Evolutionary conservation across 768 basidiomycete genomes (phyloP).

Genomic region (Termitomyces titanicus): DNA sequence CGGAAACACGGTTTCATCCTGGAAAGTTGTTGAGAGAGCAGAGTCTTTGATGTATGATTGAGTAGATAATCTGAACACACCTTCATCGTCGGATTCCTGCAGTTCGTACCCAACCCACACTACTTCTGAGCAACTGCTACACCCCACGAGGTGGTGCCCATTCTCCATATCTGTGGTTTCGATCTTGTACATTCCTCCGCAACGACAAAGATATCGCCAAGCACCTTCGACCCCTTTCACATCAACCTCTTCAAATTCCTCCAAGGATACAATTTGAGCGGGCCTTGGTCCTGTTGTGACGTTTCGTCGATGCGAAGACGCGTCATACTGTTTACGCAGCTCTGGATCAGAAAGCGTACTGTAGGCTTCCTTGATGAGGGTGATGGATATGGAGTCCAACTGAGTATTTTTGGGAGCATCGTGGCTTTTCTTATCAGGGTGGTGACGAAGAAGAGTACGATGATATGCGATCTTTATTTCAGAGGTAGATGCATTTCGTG

Average conservation of each 20-base stretch:
- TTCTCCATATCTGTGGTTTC: slow-evolving; percentile 57
- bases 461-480: slow-evolving; percentile 73
- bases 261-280: slow-evolving; percentile 74
- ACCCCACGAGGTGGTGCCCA: slow-evolving; percentile 70
- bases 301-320: slow-evolving; percentile 11
- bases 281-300: slow-evolving; percentile 48
- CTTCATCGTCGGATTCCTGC: slow-evolving; percentile 23
- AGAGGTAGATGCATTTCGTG: slow-evolving; percentile 41
- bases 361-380: slow-evolving; percentile 66
- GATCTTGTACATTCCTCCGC: slow-evolving; percentile 66
- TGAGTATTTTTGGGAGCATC: background rate
- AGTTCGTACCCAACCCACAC: slow-evolving; percentile 85
- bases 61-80: background rate
- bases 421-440: slow-evolving; percentile 45
- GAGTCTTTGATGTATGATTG: background rate
- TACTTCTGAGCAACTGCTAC: slow-evolving; percentile 75
- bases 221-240: slow-evolving; percentile 16
- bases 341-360: slow-evolving; percentile 48
- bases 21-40: background rate
- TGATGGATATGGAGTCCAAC: slow-evolving; percentile 40
- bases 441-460: slow-evolving; percentile 54
- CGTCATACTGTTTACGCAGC: slow-evolving; percentile 52
- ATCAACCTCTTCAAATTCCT: slow-evolving; percentile 57
- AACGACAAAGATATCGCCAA: slow-evolving; percentile 69
- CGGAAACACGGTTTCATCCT: background rate